These are phyloP conservation scores for Rhodomyrtus psidioides DNA, from an alignment of 441 rosid species.

Conservation along the genomic window DNA sequence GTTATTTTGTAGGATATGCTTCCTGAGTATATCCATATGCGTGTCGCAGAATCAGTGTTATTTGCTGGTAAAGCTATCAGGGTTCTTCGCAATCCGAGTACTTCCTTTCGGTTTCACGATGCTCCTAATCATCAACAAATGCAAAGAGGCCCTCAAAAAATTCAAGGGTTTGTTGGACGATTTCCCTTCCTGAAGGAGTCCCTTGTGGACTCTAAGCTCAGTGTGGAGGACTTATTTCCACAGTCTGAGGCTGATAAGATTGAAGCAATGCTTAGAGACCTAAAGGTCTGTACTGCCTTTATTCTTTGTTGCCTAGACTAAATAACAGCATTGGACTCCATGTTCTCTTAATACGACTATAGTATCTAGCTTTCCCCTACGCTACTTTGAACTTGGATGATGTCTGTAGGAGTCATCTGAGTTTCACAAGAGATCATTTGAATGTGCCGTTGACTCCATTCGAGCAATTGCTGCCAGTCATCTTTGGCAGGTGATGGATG, in stretches of 20 bases:
- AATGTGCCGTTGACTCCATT: conserved; percentile 74
- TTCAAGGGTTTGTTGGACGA: conserved; percentile 44
- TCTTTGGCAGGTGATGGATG: conserved; percentile 91
- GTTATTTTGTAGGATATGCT: conserved; percentile 81
- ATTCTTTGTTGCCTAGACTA: not conserved
- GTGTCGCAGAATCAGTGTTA: conserved; percentile 84
- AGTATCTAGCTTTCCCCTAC: not conserved
- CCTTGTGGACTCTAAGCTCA: conserved; percentile 33
- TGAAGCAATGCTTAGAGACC: conserved; percentile 79
- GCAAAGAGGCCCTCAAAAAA: conserved; percentile 43
- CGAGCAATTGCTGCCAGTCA: conserved; percentile 96
- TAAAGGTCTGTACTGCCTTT: conserved; percentile 46
- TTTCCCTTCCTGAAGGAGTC: conserved; percentile 50
- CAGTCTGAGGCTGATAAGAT: conserved; percentile 93
- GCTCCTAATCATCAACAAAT: conserved; percentile 39
- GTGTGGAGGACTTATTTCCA: conserved; percentile 81
- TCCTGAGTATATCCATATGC: conserved; percentile 85
- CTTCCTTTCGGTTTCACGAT: conserved; percentile 59
- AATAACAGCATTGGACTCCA: not conserved
- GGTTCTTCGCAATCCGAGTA: conserved; percentile 87
- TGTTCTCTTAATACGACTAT: not conserved
- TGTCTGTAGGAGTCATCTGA: conserved; percentile 74
- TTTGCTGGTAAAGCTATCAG: conserved; percentile 98
- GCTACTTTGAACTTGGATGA: not conserved
- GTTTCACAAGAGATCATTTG: conserved; percentile 93